Base-by-base conservation (phyloP, 1,284 basidiomycete species). In the Taiwanofungus camphoratus region DNA sequence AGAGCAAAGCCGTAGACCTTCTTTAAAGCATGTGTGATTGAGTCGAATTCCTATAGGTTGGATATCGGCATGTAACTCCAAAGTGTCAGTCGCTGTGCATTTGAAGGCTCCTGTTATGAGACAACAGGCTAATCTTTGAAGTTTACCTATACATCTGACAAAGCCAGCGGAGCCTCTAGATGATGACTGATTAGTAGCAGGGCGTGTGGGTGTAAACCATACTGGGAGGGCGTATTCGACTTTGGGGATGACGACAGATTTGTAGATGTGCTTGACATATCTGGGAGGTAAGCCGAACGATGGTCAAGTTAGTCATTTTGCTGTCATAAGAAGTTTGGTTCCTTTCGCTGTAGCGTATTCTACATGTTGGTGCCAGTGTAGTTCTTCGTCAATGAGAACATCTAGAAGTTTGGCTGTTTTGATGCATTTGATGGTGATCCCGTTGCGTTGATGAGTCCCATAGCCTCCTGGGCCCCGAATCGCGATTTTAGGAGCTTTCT, bases 151-250 rank as follows among this genome's bases (percentile, higher is more conserved):
- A 13, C 11, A 21, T 31, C 4, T n/a, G 18, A 1, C 30, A 16
- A 3, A 47, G 42, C 26, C 26, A 8, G 26, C 13, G 26, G 26
- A 27, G 13, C 26, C 26, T 13, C 13, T 27, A 13, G 26, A 13
- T 7, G 13, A 27, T 27, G 7, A 8, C 8, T 13, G 26, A 8
- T 13, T 13, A 8, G 26, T 7, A 2, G 53, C 45, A 4, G 32
- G 22, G 3, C 36, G 27, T 4, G 53, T 46, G 0, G 58, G 13
- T 60, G 63, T 2, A 41, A 52, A 40, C 58, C 61, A 68, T 2
- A 69, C 27, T 20, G 64, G 60, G 3, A 60, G 45, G 8, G 54
- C 59, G 38, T 66, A 67, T 6, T 53, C 50, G 51, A 66, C 59
- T 36, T 58, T 58, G 5, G 63, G 59, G 1, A 66, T 38, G 0